Percentiles rank a stretch among this genome's conserved stretches.
phyloP scores from a whole-genome alignment of 116 monocot genomes.

The Dioscorea cayenensis region DNA sequence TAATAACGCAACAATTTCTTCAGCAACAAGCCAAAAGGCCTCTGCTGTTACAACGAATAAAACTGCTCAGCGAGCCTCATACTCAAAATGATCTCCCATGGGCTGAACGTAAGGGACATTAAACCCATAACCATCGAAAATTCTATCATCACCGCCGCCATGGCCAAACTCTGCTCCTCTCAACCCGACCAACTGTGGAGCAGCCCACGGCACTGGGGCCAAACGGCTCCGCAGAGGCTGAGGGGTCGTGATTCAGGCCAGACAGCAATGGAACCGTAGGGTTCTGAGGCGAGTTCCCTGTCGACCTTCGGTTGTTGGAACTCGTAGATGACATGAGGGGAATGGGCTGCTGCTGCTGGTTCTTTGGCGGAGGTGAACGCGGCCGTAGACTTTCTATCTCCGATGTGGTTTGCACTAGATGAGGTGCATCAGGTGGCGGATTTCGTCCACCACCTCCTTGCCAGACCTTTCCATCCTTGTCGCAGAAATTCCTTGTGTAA shows the following conservation, averaged over 20 bases:
- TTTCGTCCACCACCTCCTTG: conserved; percentile 93
- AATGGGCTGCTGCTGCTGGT: conserved; percentile 54
- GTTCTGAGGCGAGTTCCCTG: conserved; percentile 66
- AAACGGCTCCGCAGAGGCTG: conserved; percentile 19
- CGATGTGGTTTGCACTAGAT: conserved; percentile 76
- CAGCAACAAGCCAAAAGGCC: background rate
- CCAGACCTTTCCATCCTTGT: conserved; percentile 99
- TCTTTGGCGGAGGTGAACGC: conserved; percentile 70
- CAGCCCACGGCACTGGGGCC: conserved; percentile 25
- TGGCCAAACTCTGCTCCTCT: conserved; percentile 12
- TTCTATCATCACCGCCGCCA: conserved; percentile 9
- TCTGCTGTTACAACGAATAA: conserved; percentile 1
- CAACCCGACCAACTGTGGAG: conserved; percentile 28
- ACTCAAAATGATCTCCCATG: conserved; percentile 36
- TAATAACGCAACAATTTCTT: background rate
- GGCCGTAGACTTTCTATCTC: conserved; percentile 89
- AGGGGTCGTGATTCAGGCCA: conserved; percentile 21
- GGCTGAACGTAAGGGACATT: conserved; percentile 14
- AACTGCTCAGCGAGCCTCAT: conserved; percentile 32
- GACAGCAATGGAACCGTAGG: conserved; percentile 10
- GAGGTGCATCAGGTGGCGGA: conserved; percentile 86
- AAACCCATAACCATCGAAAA: conserved; percentile 28
- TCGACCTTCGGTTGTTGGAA: conserved; percentile 40
- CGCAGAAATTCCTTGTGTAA: conserved; percentile 59
- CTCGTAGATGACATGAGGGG: conserved; percentile 26